Evolutionary conservation across 495 filamentous ascomycete species (phyloP).

Genomic region (Talaromyces borbonicus): DNA sequence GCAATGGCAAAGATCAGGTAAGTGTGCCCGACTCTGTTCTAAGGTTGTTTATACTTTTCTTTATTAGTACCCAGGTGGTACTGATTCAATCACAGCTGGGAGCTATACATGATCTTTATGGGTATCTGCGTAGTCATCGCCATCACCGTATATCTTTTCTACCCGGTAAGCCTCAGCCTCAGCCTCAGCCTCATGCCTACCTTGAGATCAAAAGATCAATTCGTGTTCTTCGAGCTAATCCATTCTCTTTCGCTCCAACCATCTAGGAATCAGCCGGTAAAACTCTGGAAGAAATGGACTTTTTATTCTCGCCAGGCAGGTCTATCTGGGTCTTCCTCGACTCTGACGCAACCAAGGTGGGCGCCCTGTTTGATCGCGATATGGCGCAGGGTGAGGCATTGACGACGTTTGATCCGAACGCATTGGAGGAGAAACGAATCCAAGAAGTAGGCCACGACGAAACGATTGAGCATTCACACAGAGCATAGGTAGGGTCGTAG

Average conservation of each 20-base stretch:
- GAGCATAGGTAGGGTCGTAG: too few relatives aligned
- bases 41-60: too few relatives aligned
- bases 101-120: slow-evolving; percentile 19
- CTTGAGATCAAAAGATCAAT: too few relatives aligned
- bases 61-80: background rate
- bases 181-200: background rate
- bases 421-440: too few relatives aligned
- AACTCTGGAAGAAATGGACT: slow-evolving; percentile 19
- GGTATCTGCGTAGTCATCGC: slow-evolving; percentile 12
- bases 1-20: slow-evolving; percentile 18
- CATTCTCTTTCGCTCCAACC: too few relatives aligned
- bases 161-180: slow-evolving; percentile 9
- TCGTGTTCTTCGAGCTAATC: too few relatives aligned
- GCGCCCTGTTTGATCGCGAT: slow-evolving; percentile 23
- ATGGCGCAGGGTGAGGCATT: slow-evolving; percentile 23
- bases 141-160: slow-evolving; percentile 14
- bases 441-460: too few relatives aligned
- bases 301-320: slow-evolving; percentile 15
- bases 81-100: slow-evolving; percentile 8
- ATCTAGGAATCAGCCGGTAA: slow-evolving; percentile 15
- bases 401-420: slow-evolving; percentile 21
- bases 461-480: too few relatives aligned
- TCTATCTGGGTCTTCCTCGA: slow-evolving; percentile 18
- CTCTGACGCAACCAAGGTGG: slow-evolving; percentile 16
- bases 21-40: slow-evolving; percentile 5